These are phyloP conservation scores for Aspergillus biplanus DNA, from an alignment of 495 filamentous ascomycete species.

Conservation along the genomic window DNA sequence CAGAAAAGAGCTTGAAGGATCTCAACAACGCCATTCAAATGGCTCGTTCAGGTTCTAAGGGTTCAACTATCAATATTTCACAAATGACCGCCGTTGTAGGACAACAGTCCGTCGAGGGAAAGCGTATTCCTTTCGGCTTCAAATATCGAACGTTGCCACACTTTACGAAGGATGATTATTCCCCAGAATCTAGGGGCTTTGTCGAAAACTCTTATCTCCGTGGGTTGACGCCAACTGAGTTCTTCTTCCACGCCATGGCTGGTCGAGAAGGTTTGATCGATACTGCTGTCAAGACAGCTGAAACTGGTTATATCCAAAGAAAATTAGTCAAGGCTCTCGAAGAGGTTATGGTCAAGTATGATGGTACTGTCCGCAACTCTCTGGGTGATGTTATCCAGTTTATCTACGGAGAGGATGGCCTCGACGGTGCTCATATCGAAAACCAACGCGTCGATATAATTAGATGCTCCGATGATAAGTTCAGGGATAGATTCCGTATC, in stretches of 20 bases:
- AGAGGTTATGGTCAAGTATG: conserved; percentile 96
- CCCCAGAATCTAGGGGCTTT: conserved; percentile 93
- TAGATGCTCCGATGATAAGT: conserved; percentile 68
- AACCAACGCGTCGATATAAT: conserved; percentile 88
- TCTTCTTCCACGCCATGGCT: conserved; percentile 99
- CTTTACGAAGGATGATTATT: conserved; percentile 99
- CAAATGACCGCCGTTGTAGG: conserved; percentile 98
- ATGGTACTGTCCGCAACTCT: conserved; percentile 96
- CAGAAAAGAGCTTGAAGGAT: conserved; percentile 90
- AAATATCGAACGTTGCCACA: conserved; percentile 97
- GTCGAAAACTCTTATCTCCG: conserved; percentile 99
- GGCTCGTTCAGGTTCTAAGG: conserved; percentile 95
- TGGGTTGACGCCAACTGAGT: conserved; percentile 92
- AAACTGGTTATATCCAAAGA: conserved; percentile 98
- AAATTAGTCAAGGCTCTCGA: conserved; percentile 97
- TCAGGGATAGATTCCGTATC: conserved; percentile 81
- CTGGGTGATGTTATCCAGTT: conserved; percentile 97
- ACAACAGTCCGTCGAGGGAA: conserved; percentile 96
- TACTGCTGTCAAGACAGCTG: conserved; percentile 98
- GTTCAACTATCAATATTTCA: conserved; percentile 97
- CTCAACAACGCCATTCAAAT: conserved; percentile 94
- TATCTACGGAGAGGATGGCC: conserved; percentile 94
- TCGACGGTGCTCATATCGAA: conserved; percentile 90
- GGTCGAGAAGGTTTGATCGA: conserved; percentile 99
- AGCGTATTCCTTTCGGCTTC: conserved; percentile 99